phyloP scores from a whole-genome alignment of 23 red algal genomes.

The Gracilaria caudata region DNA sequence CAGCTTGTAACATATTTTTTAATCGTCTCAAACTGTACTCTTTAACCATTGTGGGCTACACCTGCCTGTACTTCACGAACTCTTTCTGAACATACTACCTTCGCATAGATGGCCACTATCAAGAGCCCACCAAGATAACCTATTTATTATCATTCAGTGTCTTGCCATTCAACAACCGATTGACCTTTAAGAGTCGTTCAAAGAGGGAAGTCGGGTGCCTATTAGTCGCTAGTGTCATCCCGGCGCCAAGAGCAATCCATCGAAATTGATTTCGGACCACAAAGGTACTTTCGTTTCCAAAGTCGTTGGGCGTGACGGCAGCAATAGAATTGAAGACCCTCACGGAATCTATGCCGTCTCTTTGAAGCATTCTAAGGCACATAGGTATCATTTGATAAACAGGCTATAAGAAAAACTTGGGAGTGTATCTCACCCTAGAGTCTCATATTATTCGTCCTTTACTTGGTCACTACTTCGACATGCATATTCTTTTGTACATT shows the following conservation, averaged over 20 bases:
- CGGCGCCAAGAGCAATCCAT: too few relatives aligned
- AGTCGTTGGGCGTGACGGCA: too few relatives aligned
- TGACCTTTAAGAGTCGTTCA: not conserved
- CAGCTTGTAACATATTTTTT: not conserved
- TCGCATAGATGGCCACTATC: not conserved
- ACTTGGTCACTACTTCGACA: not conserved
- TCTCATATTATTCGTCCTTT: not conserved
- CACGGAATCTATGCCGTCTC: too few relatives aligned
- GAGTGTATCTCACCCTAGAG: not conserved
- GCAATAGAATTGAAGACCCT: too few relatives aligned
- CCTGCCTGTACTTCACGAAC: not conserved
- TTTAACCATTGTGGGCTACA: too few relatives aligned
- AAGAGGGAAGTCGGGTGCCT: not conserved
- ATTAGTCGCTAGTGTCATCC: not conserved
- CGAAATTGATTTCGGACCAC: too few relatives aligned
- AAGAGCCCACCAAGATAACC: too few relatives aligned
- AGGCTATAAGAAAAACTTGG: not conserved
- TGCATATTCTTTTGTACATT: constrained; percentile 17
- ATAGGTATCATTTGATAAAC: too few relatives aligned
- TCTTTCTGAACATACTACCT: not conserved
- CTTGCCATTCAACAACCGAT: not conserved
- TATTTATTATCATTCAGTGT: not conserved
- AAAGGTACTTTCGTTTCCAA: too few relatives aligned
- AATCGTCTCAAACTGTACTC: too few relatives aligned
- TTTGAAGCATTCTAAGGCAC: too few relatives aligned